A percentile compares a stretch with the other conserved stretches of the same genome.
Evolutionary conservation across 768 basidiomycete genomes (phyloP).

Genomic region (Cantharellus cinnabarinus): DNA sequence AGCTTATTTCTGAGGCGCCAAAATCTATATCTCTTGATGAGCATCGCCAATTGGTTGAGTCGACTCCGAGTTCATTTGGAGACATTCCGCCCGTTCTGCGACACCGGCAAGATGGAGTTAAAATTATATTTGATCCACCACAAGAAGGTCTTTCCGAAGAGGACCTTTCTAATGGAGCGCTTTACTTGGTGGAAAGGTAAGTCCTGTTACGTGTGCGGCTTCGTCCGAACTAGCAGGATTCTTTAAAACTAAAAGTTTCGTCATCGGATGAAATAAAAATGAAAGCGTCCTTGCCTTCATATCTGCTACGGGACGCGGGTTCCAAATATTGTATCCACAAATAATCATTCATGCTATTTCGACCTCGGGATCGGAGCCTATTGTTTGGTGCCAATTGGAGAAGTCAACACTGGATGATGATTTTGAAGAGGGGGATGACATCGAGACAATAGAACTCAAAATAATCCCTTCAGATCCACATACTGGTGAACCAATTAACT

Average conservation of each 20-base stretch:
- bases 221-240: not conserved
- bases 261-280: not conserved
- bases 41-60: conserved; percentile 41
- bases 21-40: conserved; percentile 39
- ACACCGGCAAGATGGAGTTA: conserved; percentile 52
- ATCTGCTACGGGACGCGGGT: conserved; percentile 45
- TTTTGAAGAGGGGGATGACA: conserved; percentile 23
- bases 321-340: conserved; percentile 71
- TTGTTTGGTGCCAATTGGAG: conserved; percentile 88
- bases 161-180: conserved; percentile 37
- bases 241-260: not conserved
- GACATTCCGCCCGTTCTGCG: conserved; percentile 71
- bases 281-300: conserved; percentile 58
- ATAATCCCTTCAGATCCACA: conserved; percentile 42
- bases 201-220: not conserved
- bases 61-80: conserved; percentile 66
- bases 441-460: conserved; percentile 58
- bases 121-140: conserved; percentile 47
- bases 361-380: conserved; percentile 40
- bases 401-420: conserved; percentile 25
- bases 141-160: conserved; percentile 35
- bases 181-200: conserved; percentile 79
- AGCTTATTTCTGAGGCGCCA: conserved; percentile 24
- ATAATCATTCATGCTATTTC: conserved; percentile 91
- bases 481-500: conserved; percentile 29